These are phyloP conservation scores for Xylariaceae sp. DNA, from an alignment of 2,329 filamentous ascomycete species.

Conservation along the genomic window DNA sequence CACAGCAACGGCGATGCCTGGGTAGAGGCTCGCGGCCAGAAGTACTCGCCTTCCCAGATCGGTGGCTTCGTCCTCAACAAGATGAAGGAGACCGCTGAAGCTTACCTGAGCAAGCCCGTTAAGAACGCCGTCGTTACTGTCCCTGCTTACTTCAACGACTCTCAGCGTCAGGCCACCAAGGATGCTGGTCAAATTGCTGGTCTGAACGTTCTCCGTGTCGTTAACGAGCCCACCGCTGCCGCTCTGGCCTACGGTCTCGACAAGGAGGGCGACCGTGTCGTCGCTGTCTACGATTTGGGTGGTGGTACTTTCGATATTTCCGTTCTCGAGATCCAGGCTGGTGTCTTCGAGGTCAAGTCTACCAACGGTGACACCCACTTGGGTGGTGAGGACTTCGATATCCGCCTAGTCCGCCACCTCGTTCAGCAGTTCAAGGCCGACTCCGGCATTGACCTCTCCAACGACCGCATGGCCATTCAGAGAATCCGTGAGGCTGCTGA, in stretches of 20 bases:
- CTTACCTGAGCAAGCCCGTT: slow-evolving; percentile 81
- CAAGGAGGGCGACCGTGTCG: slow-evolving; percentile 83
- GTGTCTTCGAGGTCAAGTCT: slow-evolving; percentile 98
- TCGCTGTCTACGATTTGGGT: slow-evolving; percentile 96
- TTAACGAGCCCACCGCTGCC: slow-evolving; percentile 96
- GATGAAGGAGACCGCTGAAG: slow-evolving; percentile 98
- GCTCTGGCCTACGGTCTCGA: slow-evolving; percentile 94
- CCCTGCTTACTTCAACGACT: slow-evolving; percentile 98
- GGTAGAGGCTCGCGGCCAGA: slow-evolving; percentile 88
- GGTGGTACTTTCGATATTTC: slow-evolving; percentile 99
- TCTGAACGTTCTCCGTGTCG: slow-evolving; percentile 92
- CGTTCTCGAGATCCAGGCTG: slow-evolving; percentile 92
- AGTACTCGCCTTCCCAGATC: slow-evolving; percentile 97
- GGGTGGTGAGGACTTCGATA: slow-evolving; percentile 97
- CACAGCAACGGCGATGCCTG: slow-evolving; percentile 95
- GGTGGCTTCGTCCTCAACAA: slow-evolving; percentile 95
- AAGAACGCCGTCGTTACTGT: slow-evolving; percentile 98
- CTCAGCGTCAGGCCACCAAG: slow-evolving; percentile 96
- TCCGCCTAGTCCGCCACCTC: slow-evolving; percentile 86
- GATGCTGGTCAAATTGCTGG: slow-evolving; percentile 95
- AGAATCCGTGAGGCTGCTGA: slow-evolving; percentile 97
- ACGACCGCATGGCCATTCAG: slow-evolving; percentile 97
- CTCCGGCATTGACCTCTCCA: slow-evolving; percentile 80
- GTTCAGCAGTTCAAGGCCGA: slow-evolving; percentile 97
- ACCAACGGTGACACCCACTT: slow-evolving; percentile 98